A percentile compares a stretch with the other conserved stretches of the same genome.
Evolutionary conservation across 495 filamentous ascomycete genomes (phyloP).

Genomic region (Annulohypoxylon stygium): DNA sequence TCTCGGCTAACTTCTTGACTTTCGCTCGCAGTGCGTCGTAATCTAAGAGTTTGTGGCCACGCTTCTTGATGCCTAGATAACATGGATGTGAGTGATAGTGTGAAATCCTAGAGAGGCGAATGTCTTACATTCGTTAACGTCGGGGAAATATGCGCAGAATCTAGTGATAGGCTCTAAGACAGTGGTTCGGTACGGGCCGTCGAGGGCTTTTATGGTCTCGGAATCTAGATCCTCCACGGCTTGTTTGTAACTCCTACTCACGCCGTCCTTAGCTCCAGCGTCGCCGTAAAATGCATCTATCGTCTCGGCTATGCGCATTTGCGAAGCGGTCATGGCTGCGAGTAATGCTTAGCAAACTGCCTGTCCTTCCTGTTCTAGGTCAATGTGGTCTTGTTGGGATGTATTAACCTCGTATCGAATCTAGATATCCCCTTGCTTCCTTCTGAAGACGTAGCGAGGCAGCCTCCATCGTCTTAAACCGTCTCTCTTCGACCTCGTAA

Average conservation of each 20-base stretch:
- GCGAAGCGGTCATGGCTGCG: slow-evolving; percentile 96
- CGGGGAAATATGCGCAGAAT: slow-evolving; percentile 98
- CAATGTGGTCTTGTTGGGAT: background rate
- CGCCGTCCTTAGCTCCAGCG: slow-evolving; percentile 91
- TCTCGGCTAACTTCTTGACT: slow-evolving; percentile 96
- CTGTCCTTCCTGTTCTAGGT: too few species aligned
- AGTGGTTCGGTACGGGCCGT: slow-evolving; percentile 96
- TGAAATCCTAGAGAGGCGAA: background rate
- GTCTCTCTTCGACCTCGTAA: slow-evolving; percentile 97
- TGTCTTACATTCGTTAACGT: slow-evolving; percentile 93
- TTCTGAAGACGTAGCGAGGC: slow-evolving; percentile 92
- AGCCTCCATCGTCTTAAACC: slow-evolving; percentile 96
- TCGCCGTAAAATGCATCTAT: slow-evolving; percentile 99
- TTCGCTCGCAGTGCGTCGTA: slow-evolving; percentile 96
- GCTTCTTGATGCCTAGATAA: slow-evolving; percentile 87
- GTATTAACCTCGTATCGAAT: slow-evolving; percentile 85
- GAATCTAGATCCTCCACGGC: slow-evolving; percentile 97
- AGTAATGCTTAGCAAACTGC: slow-evolving; percentile 17
- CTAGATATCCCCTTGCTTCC: slow-evolving; percentile 96
- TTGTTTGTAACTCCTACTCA: slow-evolving; percentile 96
- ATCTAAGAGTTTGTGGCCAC: slow-evolving; percentile 96
- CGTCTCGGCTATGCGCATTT: slow-evolving; percentile 99
- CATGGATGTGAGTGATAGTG: slow-evolving; percentile 30
- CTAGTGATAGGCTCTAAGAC: slow-evolving; percentile 94
- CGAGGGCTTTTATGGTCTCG: slow-evolving; percentile 97